phyloP scores from a whole-genome alignment of 345 rosid genomes.

The Ailanthus altissimus region DNA sequence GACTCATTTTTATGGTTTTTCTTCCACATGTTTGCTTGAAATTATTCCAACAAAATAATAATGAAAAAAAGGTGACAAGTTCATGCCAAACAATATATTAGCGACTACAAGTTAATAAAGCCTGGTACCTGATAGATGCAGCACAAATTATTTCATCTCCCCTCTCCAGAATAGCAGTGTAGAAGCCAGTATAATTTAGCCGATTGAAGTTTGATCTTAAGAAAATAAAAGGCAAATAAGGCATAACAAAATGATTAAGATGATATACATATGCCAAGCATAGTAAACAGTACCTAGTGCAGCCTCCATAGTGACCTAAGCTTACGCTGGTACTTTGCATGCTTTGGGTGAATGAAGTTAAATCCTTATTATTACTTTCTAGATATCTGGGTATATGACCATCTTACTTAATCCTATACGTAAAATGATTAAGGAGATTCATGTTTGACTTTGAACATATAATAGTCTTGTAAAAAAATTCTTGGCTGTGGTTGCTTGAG shows the following conservation, averaged over 20 bases:
- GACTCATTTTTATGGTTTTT: background rate
- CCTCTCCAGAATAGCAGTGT: conserved; percentile 76
- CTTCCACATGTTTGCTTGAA: background rate
- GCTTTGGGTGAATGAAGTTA: too few species aligned
- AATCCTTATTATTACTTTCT: background rate
- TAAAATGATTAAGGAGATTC: background rate
- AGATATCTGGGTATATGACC: background rate
- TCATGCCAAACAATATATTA: background rate
- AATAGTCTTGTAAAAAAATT: background rate
- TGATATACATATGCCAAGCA: too few species aligned
- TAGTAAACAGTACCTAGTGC: too few species aligned
- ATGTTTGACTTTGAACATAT: background rate
- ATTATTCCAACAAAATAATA: background rate
- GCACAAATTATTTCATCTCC: conserved; percentile 88
- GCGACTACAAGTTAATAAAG: conserved; percentile 13
- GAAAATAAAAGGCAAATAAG: conserved; percentile 12
- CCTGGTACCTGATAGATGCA: conserved; percentile 76
- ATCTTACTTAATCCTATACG: background rate
- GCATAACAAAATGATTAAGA: background rate
- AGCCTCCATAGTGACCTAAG: too few species aligned
- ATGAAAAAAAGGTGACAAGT: background rate
- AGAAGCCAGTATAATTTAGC: conserved; percentile 75
- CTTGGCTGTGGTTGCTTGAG: background rate
- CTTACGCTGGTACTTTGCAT: too few species aligned
- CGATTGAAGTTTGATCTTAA: conserved; percentile 79